Evolutionary conservation across 805 yeast species (phyloP), one percentile per base, ranked within the genome.

Genomic region (Scheffersomyces ergatensis): DNA sequence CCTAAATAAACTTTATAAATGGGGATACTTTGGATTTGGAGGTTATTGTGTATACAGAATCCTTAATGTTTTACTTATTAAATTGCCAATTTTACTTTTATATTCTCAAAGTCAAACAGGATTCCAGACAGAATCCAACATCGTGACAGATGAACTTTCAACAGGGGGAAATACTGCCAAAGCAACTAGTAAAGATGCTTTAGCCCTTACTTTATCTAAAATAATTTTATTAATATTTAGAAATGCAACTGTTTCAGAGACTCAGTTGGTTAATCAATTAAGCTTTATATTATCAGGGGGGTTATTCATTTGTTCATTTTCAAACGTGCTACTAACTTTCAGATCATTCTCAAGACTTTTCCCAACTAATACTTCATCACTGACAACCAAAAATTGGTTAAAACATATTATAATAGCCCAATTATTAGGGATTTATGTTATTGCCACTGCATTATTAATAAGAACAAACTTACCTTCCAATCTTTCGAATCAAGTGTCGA

Each of bases 241-340:
- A 14, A 47, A 54, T 19, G 25, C 57, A 9, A 61, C 69, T 1
- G 44, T 59, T 2, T 60, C 72, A 11, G 70, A 65, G 46, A 62
- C 67, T 2, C 71, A 63, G 45, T 55, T 74, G 44, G 63, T 72
- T 19, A 70, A 69, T 41, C 75, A 69, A 49, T 59, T 77, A 30
- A 66, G 77, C 34, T 70, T 83, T 43, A 46, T 78, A 2, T 53
- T 83, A 13, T 78, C 87, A 1, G 78, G 83, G 9, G 70, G 74
- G 13, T 64, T 84, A 38, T 83, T 84, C 49, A 52, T 77, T 0
- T 74, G 84, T 43, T 80, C 88, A 1, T 72, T 84, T 49, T 80
- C 84, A 19, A 82, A 82, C 40, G 89, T 84, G 1, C 57, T 74
- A 36, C 62, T 73, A 31, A 82, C 90, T 0, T 74, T 83, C 43